Evolutionary conservation across 176 grass and related monocot genomes (phyloP).

Genomic region (Hsuehochloa calcarea): DNA sequence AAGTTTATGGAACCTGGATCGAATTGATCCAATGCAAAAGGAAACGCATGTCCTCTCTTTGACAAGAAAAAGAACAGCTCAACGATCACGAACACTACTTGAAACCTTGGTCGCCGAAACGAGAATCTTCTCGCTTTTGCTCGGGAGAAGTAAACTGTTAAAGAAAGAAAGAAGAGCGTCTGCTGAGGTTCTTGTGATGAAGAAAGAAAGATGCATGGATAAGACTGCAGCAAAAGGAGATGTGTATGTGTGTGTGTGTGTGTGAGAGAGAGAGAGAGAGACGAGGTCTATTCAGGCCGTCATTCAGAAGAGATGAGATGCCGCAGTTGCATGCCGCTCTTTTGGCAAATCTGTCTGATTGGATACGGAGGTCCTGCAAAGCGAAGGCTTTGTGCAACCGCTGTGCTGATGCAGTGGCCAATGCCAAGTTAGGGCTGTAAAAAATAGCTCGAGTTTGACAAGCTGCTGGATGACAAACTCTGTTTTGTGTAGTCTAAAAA

Average conservation of each 20-base stretch:
- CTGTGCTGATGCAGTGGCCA: neutral
- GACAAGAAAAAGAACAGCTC: neutral
- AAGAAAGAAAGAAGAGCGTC: neutral
- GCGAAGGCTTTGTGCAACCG: neutral
- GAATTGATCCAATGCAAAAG: slow-evolving; percentile 43
- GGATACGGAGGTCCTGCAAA: neutral
- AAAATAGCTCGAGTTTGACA: neutral
- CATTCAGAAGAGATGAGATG: neutral
- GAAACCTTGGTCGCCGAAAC: neutral
- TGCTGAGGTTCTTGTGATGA: slow-evolving; percentile 26
- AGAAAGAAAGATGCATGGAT: neutral
- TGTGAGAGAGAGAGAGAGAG: neutral
- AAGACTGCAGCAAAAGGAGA: neutral
- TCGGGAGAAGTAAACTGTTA: neutral
- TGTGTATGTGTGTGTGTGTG: neutral
- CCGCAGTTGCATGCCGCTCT: neutral
- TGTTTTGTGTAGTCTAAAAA: no score
- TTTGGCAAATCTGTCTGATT: neutral
- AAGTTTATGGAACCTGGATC: slow-evolving; percentile 23
- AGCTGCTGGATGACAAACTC: no score
- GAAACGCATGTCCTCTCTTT: neutral
- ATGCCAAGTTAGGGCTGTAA: neutral
- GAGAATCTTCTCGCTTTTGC: slow-evolving; percentile 20
- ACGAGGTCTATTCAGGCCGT: neutral
- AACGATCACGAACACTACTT: slow-evolving; percentile 25